Percentiles rank a stretch among this genome's conserved stretches.
Conservation (phyloP, 176 grass and related monocot genomes). For the Oryza punctata region DNA sequence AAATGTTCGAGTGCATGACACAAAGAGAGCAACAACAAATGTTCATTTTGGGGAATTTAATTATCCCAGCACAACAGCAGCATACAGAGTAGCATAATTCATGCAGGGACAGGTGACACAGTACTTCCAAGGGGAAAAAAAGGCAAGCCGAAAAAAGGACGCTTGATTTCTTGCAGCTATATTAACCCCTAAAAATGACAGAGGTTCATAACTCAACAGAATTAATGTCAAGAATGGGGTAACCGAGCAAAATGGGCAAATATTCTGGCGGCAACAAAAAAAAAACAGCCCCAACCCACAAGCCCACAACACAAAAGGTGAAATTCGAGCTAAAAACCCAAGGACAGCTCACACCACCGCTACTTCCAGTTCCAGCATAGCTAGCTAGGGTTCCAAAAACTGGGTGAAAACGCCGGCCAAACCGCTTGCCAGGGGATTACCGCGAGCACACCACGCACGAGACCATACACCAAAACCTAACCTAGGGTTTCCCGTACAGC, state of each 20-base stretch:
- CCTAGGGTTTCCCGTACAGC: background rate
- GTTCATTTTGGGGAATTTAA: background rate
- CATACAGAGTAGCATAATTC: background rate
- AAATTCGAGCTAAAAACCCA: background rate
- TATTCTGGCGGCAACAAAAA: too few species aligned
- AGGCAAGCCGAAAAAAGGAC: background rate
- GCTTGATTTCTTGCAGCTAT: background rate
- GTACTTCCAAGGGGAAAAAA: background rate
- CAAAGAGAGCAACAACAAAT: background rate
- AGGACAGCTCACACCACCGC: background rate
- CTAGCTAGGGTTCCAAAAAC: background rate
- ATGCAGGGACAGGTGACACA: background rate
- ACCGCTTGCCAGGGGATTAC: background rate
- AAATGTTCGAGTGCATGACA: background rate
- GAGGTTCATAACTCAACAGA: background rate
- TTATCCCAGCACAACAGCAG: background rate
- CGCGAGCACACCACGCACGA: background rate
- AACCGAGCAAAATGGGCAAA: background rate
- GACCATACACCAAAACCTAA: background rate
- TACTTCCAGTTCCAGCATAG: conserved; percentile 3
- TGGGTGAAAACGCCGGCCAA: background rate
- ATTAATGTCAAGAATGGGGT: background rate
- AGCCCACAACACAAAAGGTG: background rate
- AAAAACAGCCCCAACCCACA: background rate
- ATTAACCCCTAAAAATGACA: background rate